Conservation (phyloP, 495 filamentous ascomycete genomes). For the Aspergillus sclerotioniger region DNA sequence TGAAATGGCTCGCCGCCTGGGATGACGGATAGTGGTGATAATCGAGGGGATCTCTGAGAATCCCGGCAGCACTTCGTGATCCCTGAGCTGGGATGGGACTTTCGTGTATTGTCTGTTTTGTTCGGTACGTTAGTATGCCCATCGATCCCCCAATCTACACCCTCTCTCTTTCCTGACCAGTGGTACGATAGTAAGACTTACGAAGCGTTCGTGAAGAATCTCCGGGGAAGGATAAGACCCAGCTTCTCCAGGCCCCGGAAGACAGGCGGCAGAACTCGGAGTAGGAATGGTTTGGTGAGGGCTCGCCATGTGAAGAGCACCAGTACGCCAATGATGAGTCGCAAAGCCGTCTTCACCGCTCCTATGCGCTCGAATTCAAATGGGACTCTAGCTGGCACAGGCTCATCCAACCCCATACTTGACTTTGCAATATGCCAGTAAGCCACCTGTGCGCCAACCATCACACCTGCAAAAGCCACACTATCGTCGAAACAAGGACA, state of each 20-base stretch:
- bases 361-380: conserved; percentile 64
- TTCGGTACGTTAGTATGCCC: neutral
- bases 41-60: conserved; percentile 80
- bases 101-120: conserved; percentile 72
- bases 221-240: conserved; percentile 74
- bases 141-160: neutral
- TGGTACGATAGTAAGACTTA: conserved; percentile 34
- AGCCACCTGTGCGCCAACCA: conserved; percentile 75
- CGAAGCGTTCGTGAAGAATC: conserved; percentile 86
- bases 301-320: conserved; percentile 88
- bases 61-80: conserved; percentile 83
- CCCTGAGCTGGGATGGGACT: conserved; percentile 71
- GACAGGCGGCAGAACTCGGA: conserved; percentile 74
- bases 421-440: conserved; percentile 74
- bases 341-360: conserved; percentile 54
- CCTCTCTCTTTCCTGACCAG: conserved; percentile 5
- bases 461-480: conserved; percentile 86
- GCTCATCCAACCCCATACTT: conserved; percentile 51
- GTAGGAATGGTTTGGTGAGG: conserved; percentile 76
- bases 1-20: conserved; percentile 76
- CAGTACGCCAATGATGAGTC: conserved; percentile 75
- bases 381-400: conserved; percentile 60
- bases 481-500: conserved; percentile 98
- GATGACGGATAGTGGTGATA: conserved; percentile 75
- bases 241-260: conserved; percentile 81